Percentiles rank a stretch among this genome's conserved stretches.
These are phyloP conservation scores for Grammothele lineata DNA, from an alignment of 768 basidiomycete species.

Conservation along the genomic window DNA sequence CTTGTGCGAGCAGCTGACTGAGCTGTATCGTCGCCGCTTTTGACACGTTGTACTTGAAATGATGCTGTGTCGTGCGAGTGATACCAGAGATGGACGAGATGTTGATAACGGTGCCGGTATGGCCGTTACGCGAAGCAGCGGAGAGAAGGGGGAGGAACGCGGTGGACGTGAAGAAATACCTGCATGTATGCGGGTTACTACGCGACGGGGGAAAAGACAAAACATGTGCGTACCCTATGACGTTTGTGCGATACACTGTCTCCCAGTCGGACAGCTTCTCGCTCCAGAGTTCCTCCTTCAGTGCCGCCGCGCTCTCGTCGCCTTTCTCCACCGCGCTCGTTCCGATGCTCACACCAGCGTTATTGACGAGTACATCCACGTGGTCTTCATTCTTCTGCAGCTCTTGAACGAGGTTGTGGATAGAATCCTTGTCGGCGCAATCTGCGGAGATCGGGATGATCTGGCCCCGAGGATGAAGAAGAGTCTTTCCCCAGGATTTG, in stretches of 20 bases:
- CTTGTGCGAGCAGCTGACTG: conserved; percentile 32
- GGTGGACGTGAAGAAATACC: conserved; percentile 39
- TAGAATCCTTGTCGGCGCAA: conserved; percentile 26
- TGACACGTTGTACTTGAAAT: conserved; percentile 42
- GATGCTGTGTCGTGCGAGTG: conserved; percentile 35
- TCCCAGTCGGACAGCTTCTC: conserved; percentile 29
- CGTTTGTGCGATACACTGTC: conserved; percentile 31
- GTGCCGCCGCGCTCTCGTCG: conserved; percentile 23
- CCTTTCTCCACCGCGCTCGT: conserved; percentile 26
- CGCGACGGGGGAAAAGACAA: too few relatives aligned
- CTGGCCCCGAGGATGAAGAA: conserved; percentile 26
- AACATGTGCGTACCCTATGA: conserved; percentile 25
- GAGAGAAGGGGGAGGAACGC: conserved; percentile 43
- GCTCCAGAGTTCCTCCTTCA: conserved; percentile 26
- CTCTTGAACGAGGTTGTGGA: conserved; percentile 23
- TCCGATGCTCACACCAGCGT: conserved; percentile 26
- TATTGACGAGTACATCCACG: conserved; percentile 31
- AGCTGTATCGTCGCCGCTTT: conserved; percentile 37
- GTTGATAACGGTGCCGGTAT: conserved; percentile 39
- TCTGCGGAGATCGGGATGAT: conserved; percentile 26
- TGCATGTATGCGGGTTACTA: conserved; percentile 3
- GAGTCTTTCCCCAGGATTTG: conserved; percentile 22
- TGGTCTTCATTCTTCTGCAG: conserved; percentile 24
- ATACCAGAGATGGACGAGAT: conserved; percentile 41
- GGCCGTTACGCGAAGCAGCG: conserved; percentile 27